A percentile compares a stretch with the other conserved stretches of the same genome.
Conservation (phyloP, 495 filamentous ascomycete species). For the Penicillium ochrochloron region DNA sequence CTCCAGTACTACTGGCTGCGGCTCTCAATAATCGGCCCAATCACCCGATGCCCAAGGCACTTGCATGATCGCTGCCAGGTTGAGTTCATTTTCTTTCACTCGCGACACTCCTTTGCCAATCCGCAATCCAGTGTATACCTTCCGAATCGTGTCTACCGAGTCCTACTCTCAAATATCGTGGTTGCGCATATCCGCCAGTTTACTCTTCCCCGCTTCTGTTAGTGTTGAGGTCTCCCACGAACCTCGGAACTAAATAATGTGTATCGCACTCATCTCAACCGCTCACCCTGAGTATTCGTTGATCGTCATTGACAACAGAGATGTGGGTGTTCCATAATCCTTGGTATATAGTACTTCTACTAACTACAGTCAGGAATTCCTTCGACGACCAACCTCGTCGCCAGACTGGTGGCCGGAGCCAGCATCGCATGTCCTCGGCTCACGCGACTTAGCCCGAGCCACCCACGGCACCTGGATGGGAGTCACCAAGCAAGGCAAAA, state of each 20-base stretch:
- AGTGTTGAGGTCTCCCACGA: neutral
- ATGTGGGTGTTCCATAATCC: slow-evolving; percentile 57
- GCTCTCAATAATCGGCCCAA: slow-evolving; percentile 23
- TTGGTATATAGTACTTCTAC: neutral
- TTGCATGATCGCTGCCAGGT: slow-evolving; percentile 14
- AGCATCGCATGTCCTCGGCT: slow-evolving; percentile 64
- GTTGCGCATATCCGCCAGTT: neutral
- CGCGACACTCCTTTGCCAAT: neutral
- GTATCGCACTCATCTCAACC: slow-evolving; percentile 88
- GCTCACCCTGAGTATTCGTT: slow-evolving; percentile 88
- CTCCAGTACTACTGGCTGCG: slow-evolving; percentile 11
- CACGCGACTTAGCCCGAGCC: slow-evolving; percentile 67
- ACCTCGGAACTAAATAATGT: slow-evolving; percentile 62
- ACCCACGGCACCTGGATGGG: slow-evolving; percentile 92
- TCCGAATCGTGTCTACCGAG: neutral
- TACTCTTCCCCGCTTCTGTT: slow-evolving; percentile 11
- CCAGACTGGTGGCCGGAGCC: slow-evolving; percentile 82
- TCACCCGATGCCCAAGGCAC: slow-evolving; percentile 24
- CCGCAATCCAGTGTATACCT: neutral
- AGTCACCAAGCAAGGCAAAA: slow-evolving; percentile 78
- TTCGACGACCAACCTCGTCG: slow-evolving; percentile 81
- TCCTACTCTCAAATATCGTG: neutral
- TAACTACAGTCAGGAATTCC: slow-evolving; percentile 67
- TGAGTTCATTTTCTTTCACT: slow-evolving; percentile 7
- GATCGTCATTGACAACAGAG: slow-evolving; percentile 89